A percentile compares a stretch with the other conserved stretches of the same genome.
Evolutionary conservation across 371 early-diverging fungal species (phyloP).

Genomic region (Mucor sp.): DNA sequence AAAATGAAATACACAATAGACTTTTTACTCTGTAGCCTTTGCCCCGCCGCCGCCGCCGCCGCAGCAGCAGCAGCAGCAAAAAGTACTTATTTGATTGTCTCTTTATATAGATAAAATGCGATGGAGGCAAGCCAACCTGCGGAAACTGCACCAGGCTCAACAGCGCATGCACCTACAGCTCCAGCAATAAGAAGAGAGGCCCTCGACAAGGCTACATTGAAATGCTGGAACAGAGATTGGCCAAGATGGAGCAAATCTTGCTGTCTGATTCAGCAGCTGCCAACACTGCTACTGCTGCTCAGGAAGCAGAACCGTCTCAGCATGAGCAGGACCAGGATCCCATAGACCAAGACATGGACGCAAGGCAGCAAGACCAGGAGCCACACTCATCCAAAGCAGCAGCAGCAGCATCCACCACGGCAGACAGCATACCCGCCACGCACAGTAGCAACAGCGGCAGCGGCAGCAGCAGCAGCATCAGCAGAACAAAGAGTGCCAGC

Average conservation of each 20-base stretch:
- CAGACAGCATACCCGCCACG: background rate
- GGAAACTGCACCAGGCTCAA: conserved; percentile 71
- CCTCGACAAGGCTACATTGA: conserved; percentile 84
- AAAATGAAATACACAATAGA: too few species aligned
- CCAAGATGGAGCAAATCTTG: conserved; percentile 72
- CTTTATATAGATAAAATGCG: conserved; percentile 67
- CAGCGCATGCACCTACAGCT: conserved; percentile 69
- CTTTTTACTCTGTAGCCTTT: too few species aligned
- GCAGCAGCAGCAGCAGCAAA: too few species aligned
- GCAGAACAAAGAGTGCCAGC: background rate
- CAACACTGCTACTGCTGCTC: background rate
- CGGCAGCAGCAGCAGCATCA: background rate
- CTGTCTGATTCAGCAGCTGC: conserved; percentile 24
- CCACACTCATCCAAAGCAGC: too few species aligned
- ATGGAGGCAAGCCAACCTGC: conserved; percentile 78
- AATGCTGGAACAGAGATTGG: conserved; percentile 70
- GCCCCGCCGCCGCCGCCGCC: too few species aligned
- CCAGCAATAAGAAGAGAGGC: conserved; percentile 73
- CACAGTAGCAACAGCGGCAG: background rate
- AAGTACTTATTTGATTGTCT: background rate
- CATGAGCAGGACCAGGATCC: background rate
- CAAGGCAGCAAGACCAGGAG: background rate
- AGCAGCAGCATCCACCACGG: background rate
- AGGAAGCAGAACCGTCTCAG: background rate
- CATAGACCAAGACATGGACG: background rate